phyloP scores from a whole-genome alignment of 495 filamentous ascomycete genomes.

The Aspergillus sparsus region DNA sequence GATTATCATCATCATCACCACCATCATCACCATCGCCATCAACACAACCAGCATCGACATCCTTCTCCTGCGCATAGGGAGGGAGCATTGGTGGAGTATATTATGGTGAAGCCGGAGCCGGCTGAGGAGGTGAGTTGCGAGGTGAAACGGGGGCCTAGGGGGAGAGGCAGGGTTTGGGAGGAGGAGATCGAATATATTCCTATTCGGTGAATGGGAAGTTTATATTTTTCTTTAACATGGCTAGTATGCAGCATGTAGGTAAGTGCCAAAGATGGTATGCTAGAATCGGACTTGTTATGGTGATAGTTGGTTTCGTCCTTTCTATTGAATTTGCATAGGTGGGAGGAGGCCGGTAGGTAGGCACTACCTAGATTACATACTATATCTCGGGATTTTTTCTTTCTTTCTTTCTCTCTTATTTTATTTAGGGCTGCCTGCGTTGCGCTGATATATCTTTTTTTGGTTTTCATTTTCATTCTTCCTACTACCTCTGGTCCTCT shows the following conservation, averaged over 20 bases:
- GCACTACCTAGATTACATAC: no score
- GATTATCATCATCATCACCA: constrained; percentile 4
- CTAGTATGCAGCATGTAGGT: no score
- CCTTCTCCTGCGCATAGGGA: constrained; percentile 1
- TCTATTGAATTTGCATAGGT: no score
- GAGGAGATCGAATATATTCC: constrained; percentile 20
- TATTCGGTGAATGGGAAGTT: constrained; percentile 5
- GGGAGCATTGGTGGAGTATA: constrained; percentile 18
- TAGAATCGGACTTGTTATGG: no score
- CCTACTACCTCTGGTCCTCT: no score
- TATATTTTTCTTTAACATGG: background rate
- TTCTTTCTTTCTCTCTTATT: no score
- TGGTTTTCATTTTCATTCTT: no score
- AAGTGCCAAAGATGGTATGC: no score
- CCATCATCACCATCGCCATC: constrained; percentile 1
- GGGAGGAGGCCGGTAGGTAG: no score
- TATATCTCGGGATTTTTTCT: no score
- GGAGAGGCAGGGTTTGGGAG: constrained; percentile 8
- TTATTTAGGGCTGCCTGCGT: no score
- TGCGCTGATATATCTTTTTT: no score
- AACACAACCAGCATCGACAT: background rate
- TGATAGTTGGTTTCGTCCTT: background rate
- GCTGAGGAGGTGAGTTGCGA: background rate
- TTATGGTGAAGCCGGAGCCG: constrained; percentile 3
- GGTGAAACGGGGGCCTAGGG: constrained; percentile 1